These are phyloP conservation scores for Fusarium scirpi DNA, from an alignment of 2,329 filamentous ascomycete species.

Conservation along the genomic window DNA sequence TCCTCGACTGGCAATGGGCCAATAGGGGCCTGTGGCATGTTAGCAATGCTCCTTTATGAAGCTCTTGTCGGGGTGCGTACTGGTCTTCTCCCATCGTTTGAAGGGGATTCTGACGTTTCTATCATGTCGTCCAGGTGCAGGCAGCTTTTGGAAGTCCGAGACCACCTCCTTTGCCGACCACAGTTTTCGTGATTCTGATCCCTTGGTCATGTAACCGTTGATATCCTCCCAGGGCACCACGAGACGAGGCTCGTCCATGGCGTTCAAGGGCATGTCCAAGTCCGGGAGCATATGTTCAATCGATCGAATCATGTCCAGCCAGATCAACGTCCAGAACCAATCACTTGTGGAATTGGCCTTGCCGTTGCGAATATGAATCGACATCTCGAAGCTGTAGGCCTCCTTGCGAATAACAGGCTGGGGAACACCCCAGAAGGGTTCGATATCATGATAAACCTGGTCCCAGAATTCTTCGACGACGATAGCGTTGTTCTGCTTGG, in stretches of 20 bases:
- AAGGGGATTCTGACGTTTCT: slow-evolving; percentile 51
- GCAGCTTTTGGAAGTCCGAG: slow-evolving; percentile 58
- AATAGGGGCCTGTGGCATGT: slow-evolving; percentile 61
- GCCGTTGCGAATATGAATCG: slow-evolving; percentile 67
- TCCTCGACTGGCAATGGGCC: slow-evolving; percentile 68
- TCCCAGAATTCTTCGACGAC: slow-evolving; percentile 74
- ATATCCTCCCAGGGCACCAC: slow-evolving; percentile 74
- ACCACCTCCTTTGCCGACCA: slow-evolving; percentile 59
- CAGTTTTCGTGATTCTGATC: slow-evolving; percentile 61
- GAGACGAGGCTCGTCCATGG: slow-evolving; percentile 75
- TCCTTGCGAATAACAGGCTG: slow-evolving; percentile 63
- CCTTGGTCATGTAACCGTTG: slow-evolving; percentile 64
- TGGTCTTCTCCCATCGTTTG: slow-evolving; percentile 65
- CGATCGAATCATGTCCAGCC: slow-evolving; percentile 64
- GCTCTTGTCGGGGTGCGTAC: slow-evolving; percentile 50
- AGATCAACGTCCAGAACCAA: slow-evolving; percentile 70
- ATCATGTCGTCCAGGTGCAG: slow-evolving; percentile 53
- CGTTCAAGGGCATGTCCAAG: slow-evolving; percentile 75
- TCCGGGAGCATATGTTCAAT: slow-evolving; percentile 71
- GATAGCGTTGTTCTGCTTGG: slow-evolving; percentile 63
- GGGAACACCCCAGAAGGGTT: slow-evolving; percentile 68
- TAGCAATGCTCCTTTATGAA: not conserved
- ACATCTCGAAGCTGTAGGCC: slow-evolving; percentile 68
- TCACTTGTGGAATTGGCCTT: slow-evolving; percentile 64
- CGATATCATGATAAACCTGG: slow-evolving; percentile 71